phyloP scores from a whole-genome alignment of 2,329 filamentous ascomycete species.

The Leptographium galeiforme region DNA sequence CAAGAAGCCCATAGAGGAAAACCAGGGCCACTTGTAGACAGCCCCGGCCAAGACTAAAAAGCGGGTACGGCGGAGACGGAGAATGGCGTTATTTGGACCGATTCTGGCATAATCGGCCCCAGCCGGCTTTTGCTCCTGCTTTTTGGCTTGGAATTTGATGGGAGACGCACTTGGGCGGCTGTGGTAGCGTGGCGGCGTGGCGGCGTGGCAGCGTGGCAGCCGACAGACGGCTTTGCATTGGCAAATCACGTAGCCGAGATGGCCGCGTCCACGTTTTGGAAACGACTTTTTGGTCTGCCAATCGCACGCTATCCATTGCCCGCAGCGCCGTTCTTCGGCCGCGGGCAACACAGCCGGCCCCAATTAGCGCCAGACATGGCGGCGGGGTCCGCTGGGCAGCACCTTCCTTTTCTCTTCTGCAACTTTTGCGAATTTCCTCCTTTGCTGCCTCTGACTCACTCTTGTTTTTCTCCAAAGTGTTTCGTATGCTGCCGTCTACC shows the following conservation, averaged over 20 bases:
- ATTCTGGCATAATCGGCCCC: not conserved
- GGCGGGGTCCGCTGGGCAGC: slow-evolving; percentile 2
- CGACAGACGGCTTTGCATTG: no score
- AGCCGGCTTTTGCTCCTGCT: not conserved
- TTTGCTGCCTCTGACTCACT: not conserved
- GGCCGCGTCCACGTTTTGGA: no score
- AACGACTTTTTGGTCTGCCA: no score
- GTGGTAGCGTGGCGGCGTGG: no score
- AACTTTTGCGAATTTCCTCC: not conserved
- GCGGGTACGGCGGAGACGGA: slow-evolving; percentile 3
- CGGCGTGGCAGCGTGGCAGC: no score
- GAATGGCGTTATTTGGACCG: not conserved
- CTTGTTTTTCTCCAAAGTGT: not conserved
- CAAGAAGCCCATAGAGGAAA: no score
- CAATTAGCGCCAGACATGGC: slow-evolving; percentile 1
- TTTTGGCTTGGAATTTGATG: no score
- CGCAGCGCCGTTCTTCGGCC: no score
- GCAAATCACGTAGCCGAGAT: no score
- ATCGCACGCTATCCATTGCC: no score
- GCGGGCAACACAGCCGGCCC: not conserved
- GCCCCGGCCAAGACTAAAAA: slow-evolving; percentile 12
- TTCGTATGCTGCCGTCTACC: slow-evolving; percentile 6
- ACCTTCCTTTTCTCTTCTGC: not conserved
- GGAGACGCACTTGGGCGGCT: no score
- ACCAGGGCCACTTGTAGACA: not conserved